These are phyloP conservation scores for Fusarium austroafricanum DNA, from an alignment of 2,329 filamentous ascomycete genomes.

Conservation along the genomic window DNA sequence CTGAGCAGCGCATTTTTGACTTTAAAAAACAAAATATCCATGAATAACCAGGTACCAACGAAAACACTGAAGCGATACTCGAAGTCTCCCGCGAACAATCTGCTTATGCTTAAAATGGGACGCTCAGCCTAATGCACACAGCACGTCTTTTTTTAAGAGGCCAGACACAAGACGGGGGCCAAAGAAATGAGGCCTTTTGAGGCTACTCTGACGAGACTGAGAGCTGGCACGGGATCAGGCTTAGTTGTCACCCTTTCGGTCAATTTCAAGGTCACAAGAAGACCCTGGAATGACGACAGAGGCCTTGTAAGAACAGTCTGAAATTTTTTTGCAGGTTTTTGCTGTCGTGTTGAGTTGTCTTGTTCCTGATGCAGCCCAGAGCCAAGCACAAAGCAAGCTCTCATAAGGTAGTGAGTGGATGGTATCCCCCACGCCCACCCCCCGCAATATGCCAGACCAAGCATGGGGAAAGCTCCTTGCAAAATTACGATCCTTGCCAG, in stretches of 20 bases:
- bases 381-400: constrained; percentile 10
- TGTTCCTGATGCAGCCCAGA: constrained; percentile 7
- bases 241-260: neutral
- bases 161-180: constrained; percentile 2
- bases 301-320: neutral
- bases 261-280: constrained; percentile 24
- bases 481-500: constrained; percentile 22
- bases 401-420: constrained; percentile 14
- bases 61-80: constrained; percentile 2
- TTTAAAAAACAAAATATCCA: neutral
- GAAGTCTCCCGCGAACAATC: neutral
- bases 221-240: constrained; percentile 6
- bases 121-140: constrained; percentile 7
- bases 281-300: constrained; percentile 33
- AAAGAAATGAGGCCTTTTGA: constrained; percentile 37
- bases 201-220: constrained; percentile 25
- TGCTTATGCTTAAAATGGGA: neutral
- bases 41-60: neutral
- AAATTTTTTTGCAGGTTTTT: constrained; percentile 2
- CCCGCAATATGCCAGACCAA: constrained; percentile 34
- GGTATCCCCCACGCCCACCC: constrained; percentile 30
- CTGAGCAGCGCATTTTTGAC: constrained; percentile 6
- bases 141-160: neutral
- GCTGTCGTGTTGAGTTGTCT: neutral
- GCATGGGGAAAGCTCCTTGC: constrained; percentile 33